Evolutionary conservation across 352 stramenopile species (phyloP).

Genomic region (Elongisporangium undulatum): DNA sequence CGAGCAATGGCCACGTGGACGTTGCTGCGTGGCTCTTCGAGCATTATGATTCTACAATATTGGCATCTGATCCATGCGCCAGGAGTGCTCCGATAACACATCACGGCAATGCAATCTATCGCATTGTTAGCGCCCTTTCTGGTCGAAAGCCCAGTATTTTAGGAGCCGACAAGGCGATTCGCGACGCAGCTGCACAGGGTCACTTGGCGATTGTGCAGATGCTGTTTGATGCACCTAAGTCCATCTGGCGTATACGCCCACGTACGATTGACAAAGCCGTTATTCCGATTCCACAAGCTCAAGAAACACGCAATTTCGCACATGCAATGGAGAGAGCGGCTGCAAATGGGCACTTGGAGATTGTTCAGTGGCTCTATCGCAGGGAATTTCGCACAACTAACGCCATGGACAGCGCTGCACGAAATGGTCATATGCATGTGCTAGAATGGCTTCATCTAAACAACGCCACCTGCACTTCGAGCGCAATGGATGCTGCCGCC

Average conservation of each 20-base stretch:
- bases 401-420: slow-evolving; percentile 11
- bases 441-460: slow-evolving; percentile 18
- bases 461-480: slow-evolving; percentile 11
- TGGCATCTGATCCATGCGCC: not conserved
- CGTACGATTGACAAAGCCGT: not conserved
- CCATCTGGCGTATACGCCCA: not conserved
- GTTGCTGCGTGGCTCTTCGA: not conserved
- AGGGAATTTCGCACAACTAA: slow-evolving; percentile 6
- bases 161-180: not conserved
- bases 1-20: not conserved
- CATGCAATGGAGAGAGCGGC: slow-evolving; percentile 6
- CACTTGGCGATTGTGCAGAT: not conserved
- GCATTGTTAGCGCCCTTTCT: not conserved
- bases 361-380: slow-evolving; percentile 15
- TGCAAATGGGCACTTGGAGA: slow-evolving; percentile 16
- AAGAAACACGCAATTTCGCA: not conserved
- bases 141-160: not conserved
- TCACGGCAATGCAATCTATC: not conserved
- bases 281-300: not conserved
- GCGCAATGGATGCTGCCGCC: slow-evolving; percentile 18
- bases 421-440: not conserved
- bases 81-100: not conserved
- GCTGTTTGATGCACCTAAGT: not conserved
- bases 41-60: not conserved
- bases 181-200: not conserved